Evolutionary conservation across 768 basidiomycete species (phyloP).

Genomic region (Leucocoprinus leucothites): DNA sequence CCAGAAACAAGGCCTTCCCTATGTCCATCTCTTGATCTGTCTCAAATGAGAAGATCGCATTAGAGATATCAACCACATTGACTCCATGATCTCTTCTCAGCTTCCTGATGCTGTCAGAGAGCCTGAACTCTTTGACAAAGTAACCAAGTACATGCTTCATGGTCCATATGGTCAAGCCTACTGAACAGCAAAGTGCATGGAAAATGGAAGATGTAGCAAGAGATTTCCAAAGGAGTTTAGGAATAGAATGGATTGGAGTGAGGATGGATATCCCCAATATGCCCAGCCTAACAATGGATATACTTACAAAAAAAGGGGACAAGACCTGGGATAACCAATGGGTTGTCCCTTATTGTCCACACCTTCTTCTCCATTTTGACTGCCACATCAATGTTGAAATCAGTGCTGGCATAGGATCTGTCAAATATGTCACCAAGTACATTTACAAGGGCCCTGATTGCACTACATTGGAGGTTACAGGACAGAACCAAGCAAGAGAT

Average conservation of each 20-base stretch:
- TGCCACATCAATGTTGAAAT: too few relatives aligned
- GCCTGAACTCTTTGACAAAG: conserved; percentile 40
- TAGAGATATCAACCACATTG: background rate
- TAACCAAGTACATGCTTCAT: conserved; percentile 33
- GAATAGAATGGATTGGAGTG: background rate
- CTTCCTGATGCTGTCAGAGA: conserved; percentile 14
- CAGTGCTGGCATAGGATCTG: too few relatives aligned
- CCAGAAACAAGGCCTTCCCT: conserved; percentile 52
- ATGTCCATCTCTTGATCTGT: conserved; percentile 24
- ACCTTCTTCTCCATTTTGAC: too few relatives aligned
- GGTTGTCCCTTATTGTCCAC: too few relatives aligned
- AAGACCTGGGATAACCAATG: too few relatives aligned
- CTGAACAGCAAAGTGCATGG: conserved; percentile 34
- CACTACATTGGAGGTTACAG: too few relatives aligned
- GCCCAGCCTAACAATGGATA: background rate
- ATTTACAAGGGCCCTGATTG: too few relatives aligned
- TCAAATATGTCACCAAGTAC: too few relatives aligned
- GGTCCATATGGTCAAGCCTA: conserved; percentile 33
- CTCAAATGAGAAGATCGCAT: background rate
- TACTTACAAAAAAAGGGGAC: background rate
- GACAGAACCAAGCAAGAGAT: too few relatives aligned
- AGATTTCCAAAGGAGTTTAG: conserved; percentile 21
- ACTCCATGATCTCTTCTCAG: background rate
- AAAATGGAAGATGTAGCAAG: conserved; percentile 28
- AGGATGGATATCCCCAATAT: background rate